Conservation (phyloP, 2,329 filamentous ascomycete species). For the Penicillium hesseltinei region DNA sequence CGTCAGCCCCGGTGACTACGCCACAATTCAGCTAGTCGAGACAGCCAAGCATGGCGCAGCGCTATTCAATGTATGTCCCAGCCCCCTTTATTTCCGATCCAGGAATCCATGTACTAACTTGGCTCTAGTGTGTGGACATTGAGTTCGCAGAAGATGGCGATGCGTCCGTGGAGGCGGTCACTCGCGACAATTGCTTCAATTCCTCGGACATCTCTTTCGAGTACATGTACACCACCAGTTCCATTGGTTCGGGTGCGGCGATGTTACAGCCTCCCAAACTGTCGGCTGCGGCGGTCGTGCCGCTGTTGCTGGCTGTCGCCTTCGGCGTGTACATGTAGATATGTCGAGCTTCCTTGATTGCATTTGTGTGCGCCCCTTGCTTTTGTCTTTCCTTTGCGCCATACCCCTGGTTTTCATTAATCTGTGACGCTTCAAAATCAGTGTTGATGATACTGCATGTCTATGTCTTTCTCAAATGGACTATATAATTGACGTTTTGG, state of each 20-base stretch:
- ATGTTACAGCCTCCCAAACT: conserved; percentile 16
- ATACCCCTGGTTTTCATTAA: conserved; percentile 22
- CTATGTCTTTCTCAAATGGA: not conserved
- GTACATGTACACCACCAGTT: conserved; percentile 60
- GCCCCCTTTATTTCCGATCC: not conserved
- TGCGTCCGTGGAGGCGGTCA: conserved; percentile 65
- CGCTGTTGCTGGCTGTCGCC: conserved; percentile 26
- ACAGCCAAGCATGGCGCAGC: conserved; percentile 78
- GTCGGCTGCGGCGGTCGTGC: conserved; percentile 21
- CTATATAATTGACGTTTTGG: not conserved
- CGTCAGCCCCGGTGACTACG: conserved; percentile 78
- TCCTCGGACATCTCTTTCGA: conserved; percentile 73
- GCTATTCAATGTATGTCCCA: conserved; percentile 68
- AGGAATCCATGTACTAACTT: not conserved
- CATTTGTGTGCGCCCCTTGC: conserved; percentile 19
- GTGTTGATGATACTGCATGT: conserved; percentile 4
- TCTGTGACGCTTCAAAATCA: conserved; percentile 14
- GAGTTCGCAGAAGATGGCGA: conserved; percentile 80
- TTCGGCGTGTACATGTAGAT: conserved; percentile 23
- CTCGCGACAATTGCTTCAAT: conserved; percentile 84
- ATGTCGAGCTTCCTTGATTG: conserved; percentile 10
- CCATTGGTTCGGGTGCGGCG: conserved; percentile 26
- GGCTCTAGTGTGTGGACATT: conserved; percentile 81
- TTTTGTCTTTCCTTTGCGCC: conserved; percentile 13
- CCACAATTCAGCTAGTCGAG: conserved; percentile 87